Evolutionary conservation across 2,329 filamentous ascomycete genomes (phyloP), one percentile per base, ranked within the genome.

Genomic region (Colletotrichum aenigma): DNA sequence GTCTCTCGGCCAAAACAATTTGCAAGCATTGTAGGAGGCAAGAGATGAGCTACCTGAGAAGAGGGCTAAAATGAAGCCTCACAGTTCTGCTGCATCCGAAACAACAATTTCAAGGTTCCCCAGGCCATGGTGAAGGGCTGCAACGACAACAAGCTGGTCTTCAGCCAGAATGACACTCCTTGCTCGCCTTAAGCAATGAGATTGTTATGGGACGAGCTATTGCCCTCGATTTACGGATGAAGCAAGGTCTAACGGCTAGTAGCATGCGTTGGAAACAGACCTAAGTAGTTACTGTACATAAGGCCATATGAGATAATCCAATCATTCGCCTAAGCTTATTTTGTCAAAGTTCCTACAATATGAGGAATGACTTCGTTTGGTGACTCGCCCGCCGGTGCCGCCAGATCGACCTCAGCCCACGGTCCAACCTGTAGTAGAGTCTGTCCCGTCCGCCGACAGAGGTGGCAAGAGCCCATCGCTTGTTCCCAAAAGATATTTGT

Each of bases 401-500:
- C 48, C 61, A 71, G 32, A 32, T 71, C 61, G 7, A 71, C 32
- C 21, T 71, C 60, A 6, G 30, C 30, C 69, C 69, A 71, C 3
- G 24, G 12, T 3, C 69, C 69, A 24, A 58, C 69, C 7, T 66
- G 30, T 16, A n/a, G 61, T 7, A 66, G 36, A 28, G 60, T 36
- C n/a, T 55, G 43, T 2, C 32, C 61, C 6, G 60, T 66, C 3
- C 10, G 43, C 4, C 69, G 43, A 21, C 69, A 71, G 21, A 71
- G 30, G 2, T 71, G 28, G 2, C 69, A 71, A 0, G 69, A 66
- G 21, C 69, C 69, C 69, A 71, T 71, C 18, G 52, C 62, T 5
- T 66, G 69, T 6, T 86, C 86, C 87, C 87, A 88, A 67, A 87
- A 81, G 4, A 87, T 12, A 66, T 88, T 87, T 9, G 87, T 36